phyloP scores from a whole-genome alignment of 2,329 filamentous ascomycete genomes.

The Alternaria postmessia region DNA sequence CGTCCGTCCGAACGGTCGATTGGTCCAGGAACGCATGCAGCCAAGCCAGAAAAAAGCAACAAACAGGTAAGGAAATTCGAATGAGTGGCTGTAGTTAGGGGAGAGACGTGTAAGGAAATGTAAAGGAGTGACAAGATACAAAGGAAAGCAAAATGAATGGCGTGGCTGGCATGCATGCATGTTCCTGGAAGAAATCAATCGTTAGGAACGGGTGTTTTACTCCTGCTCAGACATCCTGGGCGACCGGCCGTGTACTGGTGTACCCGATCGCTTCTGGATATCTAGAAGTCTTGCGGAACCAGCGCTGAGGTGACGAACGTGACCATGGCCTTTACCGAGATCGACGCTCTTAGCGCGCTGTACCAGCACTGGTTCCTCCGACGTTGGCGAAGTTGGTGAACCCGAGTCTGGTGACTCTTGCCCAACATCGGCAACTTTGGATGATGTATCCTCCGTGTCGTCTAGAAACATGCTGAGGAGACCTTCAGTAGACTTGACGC shows the following conservation, averaged over 20 bases:
- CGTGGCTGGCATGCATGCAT: conserved; percentile 42
- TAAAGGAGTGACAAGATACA: conserved; percentile 45
- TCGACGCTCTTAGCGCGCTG: conserved; percentile 77
- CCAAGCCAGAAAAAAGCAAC: conserved; percentile 30
- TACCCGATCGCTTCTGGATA: conserved; percentile 55
- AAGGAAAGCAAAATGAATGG: conserved; percentile 49
- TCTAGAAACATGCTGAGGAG: conserved; percentile 62
- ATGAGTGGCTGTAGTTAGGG: conserved; percentile 17
- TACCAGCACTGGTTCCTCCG: conserved; percentile 48
- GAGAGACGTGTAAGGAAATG: conserved; percentile 42
- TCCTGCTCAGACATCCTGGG: conserved; percentile 34
- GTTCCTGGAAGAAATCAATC: conserved; percentile 24
- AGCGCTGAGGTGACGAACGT: conserved; percentile 76
- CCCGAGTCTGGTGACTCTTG: conserved; percentile 39
- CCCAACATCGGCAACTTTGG: conserved; percentile 42
- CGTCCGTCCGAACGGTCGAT: conserved; percentile 5
- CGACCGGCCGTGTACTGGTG: conserved; percentile 40
- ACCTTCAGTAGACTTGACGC: conserved; percentile 69
- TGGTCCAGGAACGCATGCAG: conserved; percentile 24
- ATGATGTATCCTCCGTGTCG: conserved; percentile 43
- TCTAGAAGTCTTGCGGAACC: conserved; percentile 80
- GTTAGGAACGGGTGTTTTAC: conserved; percentile 26
- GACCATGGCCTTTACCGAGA: conserved; percentile 70
- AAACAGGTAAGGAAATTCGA: conserved; percentile 16
- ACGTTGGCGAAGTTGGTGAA: conserved; percentile 41